Conservation (phyloP, 2,329 filamentous ascomycete genomes). For the Drechslerella stenobrocha region DNA sequence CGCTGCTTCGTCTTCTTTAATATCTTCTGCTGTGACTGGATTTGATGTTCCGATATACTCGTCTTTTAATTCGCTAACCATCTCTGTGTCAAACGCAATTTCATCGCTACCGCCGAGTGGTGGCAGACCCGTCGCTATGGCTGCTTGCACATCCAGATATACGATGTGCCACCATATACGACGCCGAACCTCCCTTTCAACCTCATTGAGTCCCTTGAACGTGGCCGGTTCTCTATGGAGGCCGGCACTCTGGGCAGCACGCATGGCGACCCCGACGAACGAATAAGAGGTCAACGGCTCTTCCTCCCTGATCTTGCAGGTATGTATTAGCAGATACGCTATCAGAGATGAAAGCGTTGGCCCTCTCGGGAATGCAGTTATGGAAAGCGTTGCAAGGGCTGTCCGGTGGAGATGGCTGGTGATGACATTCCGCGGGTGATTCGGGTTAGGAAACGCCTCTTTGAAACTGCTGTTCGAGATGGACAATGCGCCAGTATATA, state of each 20-base stretch:
- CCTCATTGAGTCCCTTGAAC: constrained; percentile 50
- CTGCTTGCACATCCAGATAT: constrained; percentile 52
- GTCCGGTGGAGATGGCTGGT: constrained; percentile 44
- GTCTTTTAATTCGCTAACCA: constrained; percentile 52
- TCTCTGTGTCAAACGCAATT: constrained; percentile 51
- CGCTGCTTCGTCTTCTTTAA: constrained; percentile 37
- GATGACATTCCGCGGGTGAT: constrained; percentile 47
- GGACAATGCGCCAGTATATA: constrained; percentile 52
- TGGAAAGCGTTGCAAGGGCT: constrained; percentile 47
- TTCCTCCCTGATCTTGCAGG: constrained; percentile 52
- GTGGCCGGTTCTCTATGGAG: constrained; percentile 56
- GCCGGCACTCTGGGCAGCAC: constrained; percentile 53
- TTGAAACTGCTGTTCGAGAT: constrained; percentile 49
- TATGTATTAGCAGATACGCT: constrained; percentile 52
- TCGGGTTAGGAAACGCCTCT: constrained; percentile 32
- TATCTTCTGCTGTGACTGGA: constrained; percentile 24
- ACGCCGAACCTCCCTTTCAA: constrained; percentile 54
- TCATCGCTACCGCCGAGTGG: constrained; percentile 52
- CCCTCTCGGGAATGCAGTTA: constrained; percentile 50
- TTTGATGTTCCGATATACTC: constrained; percentile 50
- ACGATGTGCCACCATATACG: constrained; percentile 54
- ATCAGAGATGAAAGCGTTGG: constrained; percentile 52
- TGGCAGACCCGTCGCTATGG: constrained; percentile 52
- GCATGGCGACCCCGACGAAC: constrained; percentile 53
- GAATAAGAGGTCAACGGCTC: constrained; percentile 52